Evolutionary conservation across 257 asterid genomes (phyloP).

Genomic region (Nyctanthes arbortristis): DNA sequence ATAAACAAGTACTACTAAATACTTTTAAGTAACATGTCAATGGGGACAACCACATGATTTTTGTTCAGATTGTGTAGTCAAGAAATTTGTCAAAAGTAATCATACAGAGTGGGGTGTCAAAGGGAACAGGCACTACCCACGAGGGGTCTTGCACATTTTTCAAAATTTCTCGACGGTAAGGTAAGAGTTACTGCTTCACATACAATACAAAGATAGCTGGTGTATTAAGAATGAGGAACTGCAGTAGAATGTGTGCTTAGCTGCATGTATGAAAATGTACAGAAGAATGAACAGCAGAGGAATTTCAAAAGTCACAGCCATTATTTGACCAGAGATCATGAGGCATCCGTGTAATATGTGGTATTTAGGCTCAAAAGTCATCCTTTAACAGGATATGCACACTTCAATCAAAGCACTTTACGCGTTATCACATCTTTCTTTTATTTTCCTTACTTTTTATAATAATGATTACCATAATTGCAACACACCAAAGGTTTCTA

Average conservation of each 20-base stretch:
- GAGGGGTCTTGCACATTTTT: not conserved
- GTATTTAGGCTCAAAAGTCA: conserved; percentile 15
- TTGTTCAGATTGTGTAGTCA: not conserved
- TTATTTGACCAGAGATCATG: not conserved
- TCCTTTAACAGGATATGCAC: conserved; percentile 14
- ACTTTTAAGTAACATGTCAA: conserved; percentile 23
- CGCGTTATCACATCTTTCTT: conserved; percentile 26
- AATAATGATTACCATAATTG: conserved; percentile 26
- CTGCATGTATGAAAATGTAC: not conserved
- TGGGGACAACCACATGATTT: conserved; percentile 10
- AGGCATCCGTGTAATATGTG: not conserved
- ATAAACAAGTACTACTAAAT: conserved; percentile 16
- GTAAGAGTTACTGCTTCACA: not conserved
- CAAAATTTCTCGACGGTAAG: not conserved
- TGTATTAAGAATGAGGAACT: not conserved
- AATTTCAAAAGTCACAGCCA: not conserved
- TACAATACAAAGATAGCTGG: too few relatives aligned
- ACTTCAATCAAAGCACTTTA: conserved; percentile 17
- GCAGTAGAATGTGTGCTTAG: not conserved
- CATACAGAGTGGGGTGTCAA: not conserved
- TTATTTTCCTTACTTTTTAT: conserved; percentile 17
- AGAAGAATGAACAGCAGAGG: not conserved
- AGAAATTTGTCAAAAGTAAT: conserved; percentile 11
- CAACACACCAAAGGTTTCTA: conserved; percentile 17
- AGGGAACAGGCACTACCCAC: not conserved